Evolutionary conservation across 2,329 filamentous ascomycete genomes (phyloP).

Genomic region (Cercospora zeae-maydis): DNA sequence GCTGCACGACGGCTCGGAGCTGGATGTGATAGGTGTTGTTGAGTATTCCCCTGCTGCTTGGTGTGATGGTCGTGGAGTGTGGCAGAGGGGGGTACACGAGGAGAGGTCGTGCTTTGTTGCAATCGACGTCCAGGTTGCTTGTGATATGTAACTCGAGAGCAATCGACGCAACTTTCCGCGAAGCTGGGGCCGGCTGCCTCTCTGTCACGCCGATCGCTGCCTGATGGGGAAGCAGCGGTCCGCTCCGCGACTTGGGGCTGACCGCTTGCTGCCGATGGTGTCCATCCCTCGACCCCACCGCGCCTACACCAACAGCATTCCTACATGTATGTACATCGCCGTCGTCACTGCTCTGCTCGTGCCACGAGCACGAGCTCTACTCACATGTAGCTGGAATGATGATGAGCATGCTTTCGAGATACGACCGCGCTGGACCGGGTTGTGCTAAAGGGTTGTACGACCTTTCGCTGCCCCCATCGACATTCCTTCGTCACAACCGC

Average conservation of each 20-base stretch:
- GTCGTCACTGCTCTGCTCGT: too few species aligned
- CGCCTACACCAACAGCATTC: not conserved
- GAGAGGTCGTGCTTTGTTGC: not conserved
- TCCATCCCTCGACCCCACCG: not conserved
- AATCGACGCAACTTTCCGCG: not conserved
- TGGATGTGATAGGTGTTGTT: not conserved
- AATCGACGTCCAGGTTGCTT: not conserved
- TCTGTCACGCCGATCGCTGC: not conserved
- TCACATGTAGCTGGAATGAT: too few species aligned
- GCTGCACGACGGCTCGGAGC: not conserved
- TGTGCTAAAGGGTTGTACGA: too few species aligned
- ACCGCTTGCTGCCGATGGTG: not conserved
- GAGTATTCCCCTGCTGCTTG: not conserved
- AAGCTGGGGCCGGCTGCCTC: not conserved
- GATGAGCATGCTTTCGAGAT: too few species aligned
- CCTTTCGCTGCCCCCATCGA: too few species aligned
- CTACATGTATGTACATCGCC: too few species aligned
- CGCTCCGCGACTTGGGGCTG: not conserved
- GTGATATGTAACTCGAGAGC: not conserved
- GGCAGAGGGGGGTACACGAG: not conserved
- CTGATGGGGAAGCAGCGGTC: not conserved
- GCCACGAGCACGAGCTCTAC: too few species aligned
- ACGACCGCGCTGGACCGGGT: too few species aligned
- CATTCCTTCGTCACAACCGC: too few species aligned
- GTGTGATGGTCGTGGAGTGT: not conserved